Percentiles rank a stretch among this genome's conserved stretches.
These are phyloP conservation scores for Cupressus sempervirens DNA, from an alignment of 75 land plant species.

Conservation along the genomic window DNA sequence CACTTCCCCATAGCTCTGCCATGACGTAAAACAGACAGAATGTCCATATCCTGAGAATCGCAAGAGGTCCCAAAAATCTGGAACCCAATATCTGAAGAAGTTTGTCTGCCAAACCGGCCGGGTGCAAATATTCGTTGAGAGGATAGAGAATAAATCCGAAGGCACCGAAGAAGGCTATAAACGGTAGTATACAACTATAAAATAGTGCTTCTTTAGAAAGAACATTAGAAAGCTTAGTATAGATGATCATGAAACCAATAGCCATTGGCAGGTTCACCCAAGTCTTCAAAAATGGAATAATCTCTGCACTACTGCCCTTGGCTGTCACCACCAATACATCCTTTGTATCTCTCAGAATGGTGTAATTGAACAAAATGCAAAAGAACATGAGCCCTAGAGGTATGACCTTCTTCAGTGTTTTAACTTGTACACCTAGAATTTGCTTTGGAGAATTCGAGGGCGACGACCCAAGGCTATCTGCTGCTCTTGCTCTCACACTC, in stretches of 20 bases:
- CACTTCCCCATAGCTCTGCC: slow-evolving; percentile 60
- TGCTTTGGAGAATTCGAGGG: slow-evolving; percentile 16
- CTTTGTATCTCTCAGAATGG: slow-evolving; percentile 49
- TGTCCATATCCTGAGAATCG: slow-evolving; percentile 50
- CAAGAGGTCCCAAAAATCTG: slow-evolving; percentile 42
- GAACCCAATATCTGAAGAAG: slow-evolving; percentile 29
- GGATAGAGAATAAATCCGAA: slow-evolving; percentile 48
- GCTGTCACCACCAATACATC: slow-evolving; percentile 57
- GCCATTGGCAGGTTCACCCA: slow-evolving; percentile 59
- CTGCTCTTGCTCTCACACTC: background rate
- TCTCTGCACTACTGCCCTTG: slow-evolving; percentile 59
- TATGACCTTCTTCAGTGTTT: slow-evolving; percentile 45
- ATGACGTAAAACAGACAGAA: slow-evolving; percentile 51
- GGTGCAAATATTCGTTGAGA: slow-evolving; percentile 37
- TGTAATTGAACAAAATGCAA: slow-evolving; percentile 56
- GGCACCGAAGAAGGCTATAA: slow-evolving; percentile 45
- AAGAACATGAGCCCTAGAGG: slow-evolving; percentile 59
- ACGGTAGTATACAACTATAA: slow-evolving; percentile 43
- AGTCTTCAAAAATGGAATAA: slow-evolving; percentile 48
- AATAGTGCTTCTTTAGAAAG: slow-evolving; percentile 47
- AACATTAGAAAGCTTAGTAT: slow-evolving; percentile 48
- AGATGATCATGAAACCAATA: slow-evolving; percentile 49
- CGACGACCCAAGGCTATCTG: background rate
- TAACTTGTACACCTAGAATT: slow-evolving; percentile 29
- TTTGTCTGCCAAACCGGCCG: slow-evolving; percentile 33